phyloP scores from a whole-genome alignment of 345 rosid genomes.

The Brassica incana region DNA sequence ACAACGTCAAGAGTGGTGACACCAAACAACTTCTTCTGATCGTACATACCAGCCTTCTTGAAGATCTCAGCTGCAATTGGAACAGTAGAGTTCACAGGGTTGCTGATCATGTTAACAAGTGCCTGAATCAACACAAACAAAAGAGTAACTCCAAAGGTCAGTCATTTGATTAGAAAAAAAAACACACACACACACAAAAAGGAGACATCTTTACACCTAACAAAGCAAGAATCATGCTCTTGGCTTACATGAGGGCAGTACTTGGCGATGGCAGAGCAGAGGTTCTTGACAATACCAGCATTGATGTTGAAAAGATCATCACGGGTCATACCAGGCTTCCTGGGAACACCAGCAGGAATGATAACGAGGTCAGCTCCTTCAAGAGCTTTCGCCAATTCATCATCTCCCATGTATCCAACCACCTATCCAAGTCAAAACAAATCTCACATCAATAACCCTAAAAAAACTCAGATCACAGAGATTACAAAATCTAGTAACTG shows the following conservation, averaged over 20 bases:
- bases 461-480: not conserved
- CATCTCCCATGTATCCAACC: conserved; percentile 48
- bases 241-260: conserved; percentile 52
- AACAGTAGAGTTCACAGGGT: conserved; percentile 81
- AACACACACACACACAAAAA: not conserved
- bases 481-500: not conserved
- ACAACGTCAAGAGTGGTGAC: conserved; percentile 87
- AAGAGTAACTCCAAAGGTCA: not conserved
- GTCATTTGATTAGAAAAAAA: not conserved
- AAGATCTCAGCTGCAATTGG: conserved; percentile 79
- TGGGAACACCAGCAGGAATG: conserved; percentile 76
- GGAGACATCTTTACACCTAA: not conserved
- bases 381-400: conserved; percentile 43
- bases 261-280: conserved; percentile 57
- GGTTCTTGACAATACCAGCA: conserved; percentile 52
- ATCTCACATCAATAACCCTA: not conserved
- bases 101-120: conserved; percentile 76
- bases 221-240: not conserved
- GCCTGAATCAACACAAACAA: conserved; percentile 43
- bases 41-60: conserved; percentile 73
- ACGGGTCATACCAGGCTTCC: conserved; percentile 82
- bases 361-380: conserved; percentile 65
- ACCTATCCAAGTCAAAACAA: conserved; percentile 28
- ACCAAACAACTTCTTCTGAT: conserved; percentile 69
- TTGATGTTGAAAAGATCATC: conserved; percentile 74